Conservation (phyloP, 768 basidiomycete species). For the Boletus coccyginus region DNA sequence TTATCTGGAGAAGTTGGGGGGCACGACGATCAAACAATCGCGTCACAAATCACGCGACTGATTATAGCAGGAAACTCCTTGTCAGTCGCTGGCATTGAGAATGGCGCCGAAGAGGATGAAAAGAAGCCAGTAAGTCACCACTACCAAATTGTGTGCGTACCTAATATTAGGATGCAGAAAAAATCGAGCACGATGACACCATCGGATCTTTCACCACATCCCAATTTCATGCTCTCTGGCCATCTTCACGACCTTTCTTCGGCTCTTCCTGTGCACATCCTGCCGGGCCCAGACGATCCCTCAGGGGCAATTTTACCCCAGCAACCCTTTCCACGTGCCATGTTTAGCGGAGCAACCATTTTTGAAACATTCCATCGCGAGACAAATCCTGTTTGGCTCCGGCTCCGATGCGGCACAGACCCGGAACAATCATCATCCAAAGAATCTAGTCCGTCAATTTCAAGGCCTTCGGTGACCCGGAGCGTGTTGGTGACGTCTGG, state of each 20-base stretch:
- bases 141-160: background rate
- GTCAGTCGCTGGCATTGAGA: slow-evolving; percentile 37
- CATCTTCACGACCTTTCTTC: slow-evolving; percentile 74
- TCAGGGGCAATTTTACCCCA: slow-evolving; percentile 89
- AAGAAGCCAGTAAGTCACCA: slow-evolving; percentile 53
- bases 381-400: slow-evolving; percentile 89
- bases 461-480: slow-evolving; percentile 34
- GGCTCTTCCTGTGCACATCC: slow-evolving; percentile 79
- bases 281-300: slow-evolving; percentile 88
- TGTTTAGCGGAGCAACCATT: slow-evolving; percentile 67
- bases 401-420: slow-evolving; percentile 48
- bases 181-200: slow-evolving; percentile 58
- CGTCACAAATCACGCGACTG: slow-evolving; percentile 75
- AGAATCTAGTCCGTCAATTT: background rate
- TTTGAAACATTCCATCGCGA: slow-evolving; percentile 69
- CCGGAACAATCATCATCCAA: slow-evolving; percentile 20
- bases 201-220: slow-evolving; percentile 67
- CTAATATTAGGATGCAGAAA: slow-evolving; percentile 42
- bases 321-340: slow-evolving; percentile 86
- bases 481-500: slow-evolving; percentile 85
- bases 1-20: slow-evolving; percentile 82
- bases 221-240: slow-evolving; percentile 64
- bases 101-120: slow-evolving; percentile 41
- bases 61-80: slow-evolving; percentile 90
- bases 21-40: slow-evolving; percentile 56